Evolutionary conservation across 371 early-diverging fungal species (phyloP), one percentile per base, ranked within the genome.

Genomic region (Mucor mucedo): DNA sequence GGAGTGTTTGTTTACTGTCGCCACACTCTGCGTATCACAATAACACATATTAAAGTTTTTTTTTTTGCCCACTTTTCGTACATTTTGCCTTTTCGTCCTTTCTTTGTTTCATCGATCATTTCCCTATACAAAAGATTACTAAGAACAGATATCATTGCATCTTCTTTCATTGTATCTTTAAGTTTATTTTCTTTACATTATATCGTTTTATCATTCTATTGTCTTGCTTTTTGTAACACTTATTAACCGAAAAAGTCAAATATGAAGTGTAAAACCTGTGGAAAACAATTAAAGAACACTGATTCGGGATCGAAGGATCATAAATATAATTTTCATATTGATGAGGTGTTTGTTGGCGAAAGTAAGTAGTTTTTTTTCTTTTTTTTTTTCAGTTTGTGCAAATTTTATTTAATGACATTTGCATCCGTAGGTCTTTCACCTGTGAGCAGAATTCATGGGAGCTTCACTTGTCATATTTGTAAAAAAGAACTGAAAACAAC

Each of bases 281-380:
- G 21, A 21, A 21, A 21, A 21, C 0, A 21, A 21, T 21, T 21
- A 21, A 21, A 21, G 21, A 21, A 21, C 21, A 21, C 21, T 21
- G 21, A 21, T 21, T 21, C 21, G 21, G 21, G 0, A 21, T 21
- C 1, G 44, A 42, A 42, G 44, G 44, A 42, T 3, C 44, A 42
- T n/a, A 42, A 42, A 2, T 42, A 42, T 42, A 42, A 42, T 42
- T 4, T n/a, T 4, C 44, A 10, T 42, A n/a, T 42, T 42, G 4
- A 42, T 42, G 44, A 42, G 44, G 44, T 42, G 44, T 42, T 13
- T 42, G 44, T 42, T 42, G 44, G 44, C 44, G 44, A 42, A 42
- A 42, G 44, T 42, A 42, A 42, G n/a, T 42, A n/a, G 4, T 21
- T 21, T 21, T 21, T 21, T 21, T 21, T 21, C 21, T 21, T 21